These are phyloP conservation scores for Lasiodiplodia hormozganensis DNA, from an alignment of 2,329 filamentous ascomycete species.

Conservation along the genomic window DNA sequence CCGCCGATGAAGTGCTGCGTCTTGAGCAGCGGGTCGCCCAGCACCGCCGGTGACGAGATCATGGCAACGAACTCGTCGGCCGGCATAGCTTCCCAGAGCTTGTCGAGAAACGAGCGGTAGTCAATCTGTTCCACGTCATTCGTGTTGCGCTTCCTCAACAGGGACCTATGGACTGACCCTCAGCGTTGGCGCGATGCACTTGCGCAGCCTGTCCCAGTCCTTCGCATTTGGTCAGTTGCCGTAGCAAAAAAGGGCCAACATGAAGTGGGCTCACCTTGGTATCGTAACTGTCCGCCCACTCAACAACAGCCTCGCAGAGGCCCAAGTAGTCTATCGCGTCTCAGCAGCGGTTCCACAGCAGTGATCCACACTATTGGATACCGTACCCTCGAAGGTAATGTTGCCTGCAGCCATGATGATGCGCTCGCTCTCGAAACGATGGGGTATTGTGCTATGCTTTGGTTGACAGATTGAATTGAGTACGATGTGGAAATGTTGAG, in stretches of 20 bases:
- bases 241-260: not conserved
- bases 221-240: constrained; percentile 28
- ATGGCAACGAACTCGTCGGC: constrained; percentile 61
- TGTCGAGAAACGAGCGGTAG: constrained; percentile 66
- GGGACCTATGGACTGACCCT: constrained; percentile 35
- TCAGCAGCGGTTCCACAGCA: constrained; percentile 11
- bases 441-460: not conserved
- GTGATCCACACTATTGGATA: constrained; percentile 6
- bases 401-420: constrained; percentile 31
- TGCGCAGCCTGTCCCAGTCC: constrained; percentile 66
- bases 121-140: constrained; percentile 61
- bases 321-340: constrained; percentile 25
- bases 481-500: not conserved
- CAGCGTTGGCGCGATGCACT: constrained; percentile 68
- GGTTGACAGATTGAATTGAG: no score
- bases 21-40: constrained; percentile 62
- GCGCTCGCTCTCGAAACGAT: not conserved
- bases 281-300: constrained; percentile 72
- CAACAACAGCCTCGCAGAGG: constrained; percentile 28
- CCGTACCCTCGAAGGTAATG: constrained; percentile 33
- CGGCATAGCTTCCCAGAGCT: constrained; percentile 64
- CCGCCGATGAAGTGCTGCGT: constrained; percentile 65
- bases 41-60: constrained; percentile 59
- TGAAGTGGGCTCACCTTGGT: constrained; percentile 54
- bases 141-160: constrained; percentile 24